Base-by-base conservation (phyloP, 495 filamentous ascomycete genomes). In the Aspergillus sclerotioniger region DNA sequence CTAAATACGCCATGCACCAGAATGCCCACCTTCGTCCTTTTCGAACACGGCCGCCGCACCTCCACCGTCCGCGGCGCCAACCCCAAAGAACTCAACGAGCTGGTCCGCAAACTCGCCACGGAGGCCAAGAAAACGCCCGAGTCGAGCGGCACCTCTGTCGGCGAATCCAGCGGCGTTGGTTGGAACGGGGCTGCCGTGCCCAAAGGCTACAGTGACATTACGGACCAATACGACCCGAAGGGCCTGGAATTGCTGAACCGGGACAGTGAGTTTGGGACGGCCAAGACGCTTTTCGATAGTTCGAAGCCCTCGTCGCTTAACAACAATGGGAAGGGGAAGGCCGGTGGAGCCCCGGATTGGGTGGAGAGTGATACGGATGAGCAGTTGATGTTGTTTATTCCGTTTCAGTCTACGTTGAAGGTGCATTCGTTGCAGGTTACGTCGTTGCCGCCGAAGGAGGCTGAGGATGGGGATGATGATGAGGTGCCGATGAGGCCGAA, bases 311-410 rank as follows among this genome's bases (percentile, higher is more conserved):
- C 78, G 4, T 77, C 83, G 1, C 71, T 93, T 25, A 25, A 25
- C 25, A 25, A 25, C 16, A 88, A 88, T 62, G 82, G 83, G 39
- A 90, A 88, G 71, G 75, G 68, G 13, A 80, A 71, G 45, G 71
- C 70, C 10, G 66, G 45, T 8, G 65, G 70, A 43, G 84, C 84
- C 52, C 49, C 56, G 35, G 94, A 98, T 73, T 98, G 91, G 90
- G 84, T 97, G n/a, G 91, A 98, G 80, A 96, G 90, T 67, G 95
- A 97, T 67, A 96, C 92, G n/a, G 94, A 98, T 69, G 91, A 97
- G 76, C 95, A 98, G 80, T 71, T 98, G 58, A 90, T 98, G 87
- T 82, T 98, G 52, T 97, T 88, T 70, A 77, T 96, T 48, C 94
- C 94, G 8, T 96, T 98, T 72, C 86, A 91, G 71, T 85, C 88